Conservation (phyloP, 192 early-diverging fungal species). For the Martensiomyces pterosporus region DNA sequence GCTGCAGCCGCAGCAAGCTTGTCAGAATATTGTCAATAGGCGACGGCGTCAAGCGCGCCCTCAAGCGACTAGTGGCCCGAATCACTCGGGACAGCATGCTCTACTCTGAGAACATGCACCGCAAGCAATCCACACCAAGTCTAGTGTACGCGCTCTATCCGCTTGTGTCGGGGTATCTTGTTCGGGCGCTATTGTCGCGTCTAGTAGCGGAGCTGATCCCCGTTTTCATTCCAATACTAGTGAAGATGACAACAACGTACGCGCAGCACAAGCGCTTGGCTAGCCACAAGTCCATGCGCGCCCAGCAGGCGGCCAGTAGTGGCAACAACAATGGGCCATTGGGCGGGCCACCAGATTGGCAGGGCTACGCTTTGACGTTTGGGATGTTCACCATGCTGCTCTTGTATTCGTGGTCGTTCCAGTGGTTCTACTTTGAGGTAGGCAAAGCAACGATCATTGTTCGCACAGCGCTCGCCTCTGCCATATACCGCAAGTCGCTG, state of each 20-base stretch:
- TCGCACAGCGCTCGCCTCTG: constrained; percentile 50
- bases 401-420: constrained; percentile 46
- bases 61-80: neutral
- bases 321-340: neutral
- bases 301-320: neutral
- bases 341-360: constrained; percentile 34
- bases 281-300: no score
- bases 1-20: neutral
- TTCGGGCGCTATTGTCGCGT: constrained; percentile 23
- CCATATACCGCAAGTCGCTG: constrained; percentile 59
- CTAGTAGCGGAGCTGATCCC: constrained; percentile 37
- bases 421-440: constrained; percentile 49
- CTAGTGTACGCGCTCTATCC: constrained; percentile 15
- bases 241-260: constrained; percentile 35
- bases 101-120: neutral
- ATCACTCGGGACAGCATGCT: neutral
- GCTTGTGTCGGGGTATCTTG: constrained; percentile 20
- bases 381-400: constrained; percentile 48
- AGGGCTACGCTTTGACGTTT: constrained; percentile 41
- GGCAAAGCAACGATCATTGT: constrained; percentile 32
- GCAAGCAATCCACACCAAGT: constrained; percentile 1
- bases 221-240: constrained; percentile 37
- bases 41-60: neutral
- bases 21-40: neutral
- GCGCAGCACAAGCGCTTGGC: constrained; percentile 35